Base-by-base conservation (phyloP, 352 stramenopile species). In the Phytophthora ramorum region DNA sequence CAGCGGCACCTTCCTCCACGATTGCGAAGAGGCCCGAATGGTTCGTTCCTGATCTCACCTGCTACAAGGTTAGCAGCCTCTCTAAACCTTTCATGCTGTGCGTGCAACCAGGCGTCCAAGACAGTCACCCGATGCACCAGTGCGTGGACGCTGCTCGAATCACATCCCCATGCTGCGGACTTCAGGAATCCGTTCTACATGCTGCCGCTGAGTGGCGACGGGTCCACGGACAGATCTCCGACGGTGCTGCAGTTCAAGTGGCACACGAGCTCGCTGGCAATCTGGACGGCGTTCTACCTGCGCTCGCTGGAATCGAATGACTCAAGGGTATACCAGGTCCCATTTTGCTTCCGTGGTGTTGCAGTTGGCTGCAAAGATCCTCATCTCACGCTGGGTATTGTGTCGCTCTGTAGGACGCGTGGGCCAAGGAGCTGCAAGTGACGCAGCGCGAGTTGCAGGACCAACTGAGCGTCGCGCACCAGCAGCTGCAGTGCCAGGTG, bases 1-100 rank as follows among this genome's bases (percentile, higher is more conserved):
- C 19, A 99, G 98, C 72, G 97, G 97, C 2, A 99, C 93, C 1
- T 98, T 99, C 62, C 76, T 99, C 34, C 98, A 97, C 65, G 96
- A 99, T 81, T 98, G 87, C 57, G 97, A 98, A 66, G 87, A 93
- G 62, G 82, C 95, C 63, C 85, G 90, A 49, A 80, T 91, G 67
- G 83, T 91, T 58, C 35, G 83, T 72, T 44, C 38, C 7, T 44
- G 38, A 9, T 20, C 38, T 44, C n/a, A 20, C 37, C 12, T 20
- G 38, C 38, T 13, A 44, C n/a, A 10, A 4, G 34, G 34, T 34
- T 12, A 34, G 12, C 28, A 34, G 8, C 5, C 26, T 32, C 32
- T 1, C 32, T 16, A 38, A 38, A 16, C 32, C 32, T 38, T 16
- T 4, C 8, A 4, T 38, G 4, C 9, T 13, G 10, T 38, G 16